phyloP scores from a whole-genome alignment of 83 land plant species.

The Picea abies region DNA sequence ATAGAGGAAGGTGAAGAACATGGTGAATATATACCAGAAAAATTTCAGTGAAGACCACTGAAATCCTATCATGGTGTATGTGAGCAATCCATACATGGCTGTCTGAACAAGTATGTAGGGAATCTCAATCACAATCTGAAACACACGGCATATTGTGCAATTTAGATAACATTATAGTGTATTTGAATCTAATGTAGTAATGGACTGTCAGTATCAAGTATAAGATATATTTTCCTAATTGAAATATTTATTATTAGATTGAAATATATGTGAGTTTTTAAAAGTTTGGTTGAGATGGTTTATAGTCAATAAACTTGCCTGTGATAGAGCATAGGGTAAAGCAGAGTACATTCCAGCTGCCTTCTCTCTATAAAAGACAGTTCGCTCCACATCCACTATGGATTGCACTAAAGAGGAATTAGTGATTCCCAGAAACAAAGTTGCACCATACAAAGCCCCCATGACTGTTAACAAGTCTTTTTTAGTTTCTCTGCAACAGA shows the following conservation, averaged over 20 bases:
- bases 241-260: background rate
- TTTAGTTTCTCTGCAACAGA: conserved; percentile 5
- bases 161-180: background rate
- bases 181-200: too few species aligned
- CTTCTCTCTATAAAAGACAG: conserved; percentile 26
- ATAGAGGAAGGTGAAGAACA: conserved; percentile 36
- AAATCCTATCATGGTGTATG: conserved; percentile 30
- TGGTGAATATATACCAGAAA: conserved; percentile 30
- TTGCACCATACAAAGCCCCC: conserved; percentile 29
- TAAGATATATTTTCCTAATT: background rate
- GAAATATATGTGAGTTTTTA: background rate
- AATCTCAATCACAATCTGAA: conserved; percentile 38
- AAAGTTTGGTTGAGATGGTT: background rate
- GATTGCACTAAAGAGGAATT: conserved; percentile 22
- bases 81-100: conserved; percentile 19
- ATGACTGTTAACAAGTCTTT: conserved; percentile 12
- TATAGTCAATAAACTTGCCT: conserved; percentile 9
- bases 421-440: conserved; percentile 17
- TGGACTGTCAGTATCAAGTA: too few species aligned
- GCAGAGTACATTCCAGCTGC: conserved; percentile 28
- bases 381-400: conserved; percentile 28
- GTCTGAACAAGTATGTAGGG: conserved; percentile 36
- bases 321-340: conserved; percentile 29
- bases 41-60: conserved; percentile 29
- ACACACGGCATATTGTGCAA: background rate